Base-by-base conservation (phyloP, 2,329 filamentous ascomycete species). In the Tolypocladium pustulatum region DNA sequence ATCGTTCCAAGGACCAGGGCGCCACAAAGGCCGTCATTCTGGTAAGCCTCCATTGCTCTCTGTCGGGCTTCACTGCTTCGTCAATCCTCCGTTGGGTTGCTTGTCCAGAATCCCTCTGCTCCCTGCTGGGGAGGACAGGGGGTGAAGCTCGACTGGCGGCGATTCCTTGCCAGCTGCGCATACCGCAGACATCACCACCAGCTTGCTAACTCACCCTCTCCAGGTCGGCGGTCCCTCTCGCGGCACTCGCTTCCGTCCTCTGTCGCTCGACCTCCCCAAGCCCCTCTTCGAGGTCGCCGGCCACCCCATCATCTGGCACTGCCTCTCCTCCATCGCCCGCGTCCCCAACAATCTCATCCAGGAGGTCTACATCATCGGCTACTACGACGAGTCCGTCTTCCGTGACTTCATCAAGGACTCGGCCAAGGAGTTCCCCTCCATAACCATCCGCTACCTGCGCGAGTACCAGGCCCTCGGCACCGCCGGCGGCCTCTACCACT, bases 241-340 rank as follows among this genome's bases (percentile, higher is more conserved):
- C 81, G 94, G 94, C 72, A 99, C 94, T 62, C 86, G 94, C 65
- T 97, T 97, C 78, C 85, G 94, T 66, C 94, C 94, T 67, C 82
- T 99, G 66, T 96, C 91, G 58, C 88, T 97, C 68, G 94, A 99
- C 77, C 82, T 97, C 59, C 94, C 94, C 67, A 97, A 97, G 91
- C 94, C 94, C 64, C 89, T 99, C 66, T 97, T 99, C 79, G 93
- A 97, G 74, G 91, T 99, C 70, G 94, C 94, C 66, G 94, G 94
- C 67, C 94, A 99, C 76, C 91, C 93, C 67, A 97, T 99, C 78
- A 91, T 97, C 79, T 93, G 92, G 83, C 94, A 99, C 81, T 96
- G 92, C 81, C 84, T 99, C 72, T 89, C 88, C 69, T 91, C 94
- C 69, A 84, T 97, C 69, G 86, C 90, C 65, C 95, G 92, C 73